Evolutionary conservation across 2,329 filamentous ascomycete genomes (phyloP), one percentile per base, ranked within the genome.

Genomic region (Paecilomyces niveus): DNA sequence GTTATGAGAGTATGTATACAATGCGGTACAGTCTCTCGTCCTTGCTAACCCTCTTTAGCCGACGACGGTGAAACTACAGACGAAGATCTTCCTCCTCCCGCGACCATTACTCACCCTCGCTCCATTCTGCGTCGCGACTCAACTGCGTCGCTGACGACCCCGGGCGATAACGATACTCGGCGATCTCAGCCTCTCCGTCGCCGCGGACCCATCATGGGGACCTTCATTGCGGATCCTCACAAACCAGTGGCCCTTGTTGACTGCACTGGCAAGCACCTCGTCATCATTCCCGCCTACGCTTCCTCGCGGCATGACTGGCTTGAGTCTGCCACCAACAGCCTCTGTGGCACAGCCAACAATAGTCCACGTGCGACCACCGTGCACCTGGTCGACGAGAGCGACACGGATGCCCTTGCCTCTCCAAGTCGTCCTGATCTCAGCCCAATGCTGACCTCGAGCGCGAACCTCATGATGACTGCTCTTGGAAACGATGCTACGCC

Each of bases 401-500:
- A 80, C 52, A 74, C 73, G 8, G 77, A 78, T 63, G 73, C 72
- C 11, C 64, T 76, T 26, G 65, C 68, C 8, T 76, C 74, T 0
- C 74, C 74, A 1, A 72, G 69, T 54, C 72, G 70, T 10, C 58
- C 62, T 8, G 70, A 73, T 54, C 63, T 75, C 54, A 76, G 74
- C 56, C 85, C 87, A 15, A 84, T 89, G 67, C 75, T 88, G 61
- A 85, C 81, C 69, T 86, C 88, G 59, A 84, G 85, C 18, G 85
- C 86, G 58, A 89, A 90, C 59, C 81, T 92, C 63, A 92, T 92
- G 89, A 85, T 92, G 76, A 87, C 87, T 54, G 87, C 86, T 65
- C 86, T 91, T 75, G 75, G 76, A 22, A 80, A 78, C 56, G 76
- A 80, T 51, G 72, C 76, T 57, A 72, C 76, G 24, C 75, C 80